Percentiles rank a stretch among this genome's conserved stretches.
phyloP scores from a whole-genome alignment of 176 grass and related monocot genomes.

The Neostapfia colusana region DNA sequence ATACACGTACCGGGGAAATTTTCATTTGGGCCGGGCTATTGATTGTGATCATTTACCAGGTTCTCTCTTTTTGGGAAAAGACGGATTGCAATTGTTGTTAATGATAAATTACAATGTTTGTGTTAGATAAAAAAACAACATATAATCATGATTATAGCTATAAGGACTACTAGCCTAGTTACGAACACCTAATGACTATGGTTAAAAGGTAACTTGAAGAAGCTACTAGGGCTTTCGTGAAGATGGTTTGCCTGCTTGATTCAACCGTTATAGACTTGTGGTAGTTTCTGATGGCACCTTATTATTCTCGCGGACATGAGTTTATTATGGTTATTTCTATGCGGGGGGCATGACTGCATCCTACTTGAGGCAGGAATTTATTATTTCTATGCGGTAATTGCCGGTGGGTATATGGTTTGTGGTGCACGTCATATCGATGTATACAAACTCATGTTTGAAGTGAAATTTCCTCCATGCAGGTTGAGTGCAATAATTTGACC shows the following conservation, averaged over 20 bases:
- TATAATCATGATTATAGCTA: not conserved
- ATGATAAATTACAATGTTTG: conserved; percentile 12
- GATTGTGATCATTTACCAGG: conserved; percentile 18
- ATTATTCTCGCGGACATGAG: too few species aligned
- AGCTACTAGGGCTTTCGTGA: not conserved
- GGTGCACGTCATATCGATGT: too few species aligned
- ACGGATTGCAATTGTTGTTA: conserved; percentile 38
- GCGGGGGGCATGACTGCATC: too few species aligned
- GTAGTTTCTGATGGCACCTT: too few species aligned
- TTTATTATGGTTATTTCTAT: too few species aligned
- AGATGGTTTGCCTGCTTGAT: not conserved
- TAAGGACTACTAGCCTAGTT: not conserved
- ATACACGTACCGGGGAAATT: conserved; percentile 3
- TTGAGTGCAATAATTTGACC: too few species aligned
- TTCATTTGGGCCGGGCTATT: conserved; percentile 17
- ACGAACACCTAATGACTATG: not conserved
- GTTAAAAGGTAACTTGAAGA: not conserved
- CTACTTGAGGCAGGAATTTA: too few species aligned
- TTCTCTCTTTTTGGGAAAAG: not conserved
- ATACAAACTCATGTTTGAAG: too few species aligned
- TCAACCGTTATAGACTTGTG: too few species aligned
- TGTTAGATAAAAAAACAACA: not conserved
- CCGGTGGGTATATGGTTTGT: too few species aligned
- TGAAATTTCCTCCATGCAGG: too few species aligned
- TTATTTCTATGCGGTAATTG: too few species aligned